Conservation (phyloP, 305 asterid species). For the Salvia sclarea region DNA sequence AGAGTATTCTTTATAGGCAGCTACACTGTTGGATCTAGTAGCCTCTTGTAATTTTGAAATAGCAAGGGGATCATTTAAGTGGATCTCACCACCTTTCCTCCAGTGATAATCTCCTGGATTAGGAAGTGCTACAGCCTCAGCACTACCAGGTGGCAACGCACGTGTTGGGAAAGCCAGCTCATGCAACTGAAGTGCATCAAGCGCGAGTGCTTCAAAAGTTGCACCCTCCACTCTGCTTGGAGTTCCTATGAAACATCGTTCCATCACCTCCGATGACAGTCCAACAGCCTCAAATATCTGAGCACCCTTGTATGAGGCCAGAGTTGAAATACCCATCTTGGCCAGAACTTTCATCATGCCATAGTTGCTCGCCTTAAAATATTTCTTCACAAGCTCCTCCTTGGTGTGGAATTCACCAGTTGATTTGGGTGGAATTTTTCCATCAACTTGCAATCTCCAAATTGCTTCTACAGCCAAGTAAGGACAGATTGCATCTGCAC, state of each 20-base stretch:
- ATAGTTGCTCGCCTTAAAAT: constrained; percentile 82
- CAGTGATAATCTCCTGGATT: constrained; percentile 98
- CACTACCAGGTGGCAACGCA: constrained; percentile 81
- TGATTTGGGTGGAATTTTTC: constrained; percentile 88
- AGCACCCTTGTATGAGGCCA: constrained; percentile 99
- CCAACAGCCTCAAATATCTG: constrained; percentile 99
- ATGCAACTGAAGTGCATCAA: constrained; percentile 83
- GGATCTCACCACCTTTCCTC: constrained; percentile 98
- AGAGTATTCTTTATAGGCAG: constrained; percentile 93
- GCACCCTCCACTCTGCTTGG: constrained; percentile 99
- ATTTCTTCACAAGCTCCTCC: constrained; percentile 82
- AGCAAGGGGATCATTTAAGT: constrained; percentile 95
- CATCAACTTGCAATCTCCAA: constrained; percentile 96
- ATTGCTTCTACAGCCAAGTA: constrained; percentile 90
- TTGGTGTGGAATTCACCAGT: constrained; percentile 79
- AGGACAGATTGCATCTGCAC: constrained; percentile 98
- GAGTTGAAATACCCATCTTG: constrained; percentile 99
- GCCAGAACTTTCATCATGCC: constrained; percentile 99
- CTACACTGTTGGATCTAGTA: constrained; percentile 83
- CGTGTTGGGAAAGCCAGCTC: constrained; percentile 91
- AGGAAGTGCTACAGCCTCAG: constrained; percentile 95
- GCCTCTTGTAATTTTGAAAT: constrained; percentile 97
- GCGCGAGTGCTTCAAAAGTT: constrained; percentile 90
- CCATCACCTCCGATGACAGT: constrained; percentile 98
- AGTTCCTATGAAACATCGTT: constrained; percentile 88